These are phyloP conservation scores for Tylopilus felleus DNA, from an alignment of 768 basidiomycete genomes.

Conservation along the genomic window DNA sequence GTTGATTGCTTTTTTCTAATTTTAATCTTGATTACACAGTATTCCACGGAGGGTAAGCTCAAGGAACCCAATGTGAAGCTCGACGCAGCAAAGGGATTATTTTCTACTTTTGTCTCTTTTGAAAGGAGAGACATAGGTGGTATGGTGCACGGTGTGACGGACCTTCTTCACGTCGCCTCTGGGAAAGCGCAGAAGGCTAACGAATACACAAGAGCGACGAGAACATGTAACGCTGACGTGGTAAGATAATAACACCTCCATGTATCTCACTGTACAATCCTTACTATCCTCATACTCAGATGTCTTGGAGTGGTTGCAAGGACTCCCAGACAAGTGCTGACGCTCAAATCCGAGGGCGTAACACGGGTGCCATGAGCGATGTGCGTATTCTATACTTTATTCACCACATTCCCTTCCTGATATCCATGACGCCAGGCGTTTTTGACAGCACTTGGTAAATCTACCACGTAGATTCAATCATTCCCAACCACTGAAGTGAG, in stretches of 20 bases:
- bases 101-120: slow-evolving; percentile 77
- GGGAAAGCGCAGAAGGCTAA: slow-evolving; percentile 64
- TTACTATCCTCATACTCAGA: slow-evolving; percentile 37
- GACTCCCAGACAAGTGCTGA: slow-evolving; percentile 84
- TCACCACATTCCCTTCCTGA: neutral
- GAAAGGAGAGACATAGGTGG: slow-evolving; percentile 78
- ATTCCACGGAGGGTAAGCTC: slow-evolving; percentile 92
- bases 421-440: slow-evolving; percentile 43
- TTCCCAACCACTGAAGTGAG: neutral
- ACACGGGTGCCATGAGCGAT: slow-evolving; percentile 78
- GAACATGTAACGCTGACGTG: slow-evolving; percentile 81
- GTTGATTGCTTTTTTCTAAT: neutral
- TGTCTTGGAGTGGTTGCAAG: slow-evolving; percentile 84
- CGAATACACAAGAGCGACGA: slow-evolving; percentile 55
- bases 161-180: slow-evolving; percentile 71
- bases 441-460: slow-evolving; percentile 50
- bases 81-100: slow-evolving; percentile 83
- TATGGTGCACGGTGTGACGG: slow-evolving; percentile 67
- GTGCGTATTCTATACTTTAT: slow-evolving; percentile 37
- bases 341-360: slow-evolving; percentile 59
- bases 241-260: slow-evolving; percentile 41
- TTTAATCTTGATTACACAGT: slow-evolving; percentile 39
- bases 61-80: slow-evolving; percentile 90
- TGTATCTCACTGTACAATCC: neutral
- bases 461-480: neutral